Evolutionary conservation across 768 basidiomycete species (phyloP).

Genomic region (Phanerochaete carnosa): DNA sequence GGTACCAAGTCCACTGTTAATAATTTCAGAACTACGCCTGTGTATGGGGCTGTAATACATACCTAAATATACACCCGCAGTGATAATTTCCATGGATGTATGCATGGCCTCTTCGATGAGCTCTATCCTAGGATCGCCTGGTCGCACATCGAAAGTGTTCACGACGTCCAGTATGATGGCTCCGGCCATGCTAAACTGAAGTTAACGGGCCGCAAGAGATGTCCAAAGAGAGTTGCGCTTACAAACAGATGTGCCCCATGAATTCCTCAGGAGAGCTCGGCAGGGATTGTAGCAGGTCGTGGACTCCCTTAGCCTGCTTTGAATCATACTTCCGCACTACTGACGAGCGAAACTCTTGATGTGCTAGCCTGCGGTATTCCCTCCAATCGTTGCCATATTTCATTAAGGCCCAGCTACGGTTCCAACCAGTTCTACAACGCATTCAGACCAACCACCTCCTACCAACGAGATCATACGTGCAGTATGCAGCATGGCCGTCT

Average conservation of each 20-base stretch:
- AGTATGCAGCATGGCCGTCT: neutral
- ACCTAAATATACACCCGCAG: neutral
- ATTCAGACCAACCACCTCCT: neutral
- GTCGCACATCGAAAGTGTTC: neutral
- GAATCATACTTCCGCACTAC: neutral
- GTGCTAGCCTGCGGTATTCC: neutral
- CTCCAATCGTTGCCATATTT: slow-evolving; percentile 6
- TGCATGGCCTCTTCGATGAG: neutral
- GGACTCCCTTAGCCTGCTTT: neutral
- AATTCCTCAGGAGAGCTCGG: slow-evolving; percentile 25
- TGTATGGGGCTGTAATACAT: neutral
- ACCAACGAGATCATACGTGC: neutral
- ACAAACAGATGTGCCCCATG: neutral
- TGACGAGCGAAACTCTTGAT: slow-evolving; percentile 6
- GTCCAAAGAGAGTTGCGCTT: neutral
- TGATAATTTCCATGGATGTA: neutral
- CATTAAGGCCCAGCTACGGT: slow-evolving; percentile 7
- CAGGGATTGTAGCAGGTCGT: slow-evolving; percentile 12
- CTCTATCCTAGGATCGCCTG: neutral
- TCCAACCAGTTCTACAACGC: slow-evolving; percentile 5
- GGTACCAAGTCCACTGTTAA: neutral
- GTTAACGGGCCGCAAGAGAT: neutral
- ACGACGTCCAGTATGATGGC: neutral
- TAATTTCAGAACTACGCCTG: neutral
- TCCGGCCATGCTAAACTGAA: neutral